A percentile compares a stretch with the other conserved stretches of the same genome.
Evolutionary conservation across 169 alveolate species (phyloP).

Genomic region (Miamiensis avidus): DNA sequence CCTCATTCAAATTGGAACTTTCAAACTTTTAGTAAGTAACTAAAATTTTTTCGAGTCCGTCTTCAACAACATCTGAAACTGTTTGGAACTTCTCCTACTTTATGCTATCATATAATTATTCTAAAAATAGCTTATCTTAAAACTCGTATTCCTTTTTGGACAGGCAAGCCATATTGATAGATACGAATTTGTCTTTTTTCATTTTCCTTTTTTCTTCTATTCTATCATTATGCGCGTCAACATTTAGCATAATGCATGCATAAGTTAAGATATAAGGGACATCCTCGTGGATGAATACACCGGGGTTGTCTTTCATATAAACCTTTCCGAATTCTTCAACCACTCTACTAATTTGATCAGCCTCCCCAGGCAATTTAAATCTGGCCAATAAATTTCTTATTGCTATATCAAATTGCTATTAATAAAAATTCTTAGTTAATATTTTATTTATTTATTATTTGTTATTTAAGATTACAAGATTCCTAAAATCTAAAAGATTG

Average conservation of each 20-base stretch:
- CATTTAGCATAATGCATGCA: constrained; percentile 34
- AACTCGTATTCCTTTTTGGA: constrained; percentile 5
- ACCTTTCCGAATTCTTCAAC: constrained; percentile 31
- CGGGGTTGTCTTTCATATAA: constrained; percentile 29
- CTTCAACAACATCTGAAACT: constrained; percentile 51
- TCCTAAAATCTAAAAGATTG: constrained; percentile 15
- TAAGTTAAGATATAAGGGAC: constrained; percentile 34
- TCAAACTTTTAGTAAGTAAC: constrained; percentile 5
- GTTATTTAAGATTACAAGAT: not conserved
- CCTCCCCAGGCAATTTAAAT: constrained; percentile 43
- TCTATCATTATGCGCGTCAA: constrained; percentile 31
- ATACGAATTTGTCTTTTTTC: constrained; percentile 27
- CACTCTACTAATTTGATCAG: constrained; percentile 40
- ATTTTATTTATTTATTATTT: too few species aligned
- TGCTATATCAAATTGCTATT: constrained; percentile 18
- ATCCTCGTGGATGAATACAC: constrained; percentile 19
- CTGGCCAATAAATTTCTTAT: constrained; percentile 33
- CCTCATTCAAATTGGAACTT: not conserved
- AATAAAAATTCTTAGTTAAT: too few species aligned
- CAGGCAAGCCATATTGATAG: constrained; percentile 10
- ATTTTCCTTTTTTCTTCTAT: constrained; percentile 29
- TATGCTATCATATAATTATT: constrained; percentile 46
- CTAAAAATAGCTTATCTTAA: constrained; percentile 21
- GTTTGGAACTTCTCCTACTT: constrained; percentile 50
- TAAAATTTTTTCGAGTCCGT: constrained; percentile 42